phyloP scores from a whole-genome alignment of 2,329 filamentous ascomycete genomes.

The Intubia oerlemansii region DNA sequence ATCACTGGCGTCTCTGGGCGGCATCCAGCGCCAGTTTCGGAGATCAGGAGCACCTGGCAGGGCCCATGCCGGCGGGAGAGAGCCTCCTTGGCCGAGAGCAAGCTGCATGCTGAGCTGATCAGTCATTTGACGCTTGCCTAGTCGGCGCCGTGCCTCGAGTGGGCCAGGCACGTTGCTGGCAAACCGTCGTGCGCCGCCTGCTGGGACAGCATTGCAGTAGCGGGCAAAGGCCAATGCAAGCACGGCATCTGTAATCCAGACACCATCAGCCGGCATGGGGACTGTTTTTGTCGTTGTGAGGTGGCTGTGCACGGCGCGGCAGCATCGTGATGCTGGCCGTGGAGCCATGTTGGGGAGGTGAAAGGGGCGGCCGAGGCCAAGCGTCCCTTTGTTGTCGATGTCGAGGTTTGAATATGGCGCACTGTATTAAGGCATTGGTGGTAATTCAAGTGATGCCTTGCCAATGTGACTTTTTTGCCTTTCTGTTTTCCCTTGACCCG shows the following conservation, averaged over 20 bases:
- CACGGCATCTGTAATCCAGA: slow-evolving; percentile 39
- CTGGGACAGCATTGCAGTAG: slow-evolving; percentile 13
- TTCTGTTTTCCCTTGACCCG: too few species aligned
- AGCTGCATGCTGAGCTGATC: slow-evolving; percentile 22
- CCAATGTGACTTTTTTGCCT: too few species aligned
- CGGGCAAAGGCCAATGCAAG: slow-evolving; percentile 27
- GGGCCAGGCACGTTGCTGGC: slow-evolving; percentile 26
- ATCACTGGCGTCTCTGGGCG: slow-evolving; percentile 16
- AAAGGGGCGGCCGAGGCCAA: not conserved
- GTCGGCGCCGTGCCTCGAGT: slow-evolving; percentile 29
- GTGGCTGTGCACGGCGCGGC: slow-evolving; percentile 1
- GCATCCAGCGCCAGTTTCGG: slow-evolving; percentile 28
- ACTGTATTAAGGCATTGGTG: not conserved
- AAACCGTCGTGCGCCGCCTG: slow-evolving; percentile 9
- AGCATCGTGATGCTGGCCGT: slow-evolving; percentile 6
- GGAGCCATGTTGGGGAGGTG: slow-evolving; percentile 4
- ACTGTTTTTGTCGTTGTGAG: too few species aligned
- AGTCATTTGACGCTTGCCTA: slow-evolving; percentile 31
- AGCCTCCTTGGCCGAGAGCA: slow-evolving; percentile 1
- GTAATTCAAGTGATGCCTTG: not conserved
- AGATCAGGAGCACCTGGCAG: slow-evolving; percentile 22
- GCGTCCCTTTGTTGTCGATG: not conserved
- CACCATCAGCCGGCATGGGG: slow-evolving; percentile 14
- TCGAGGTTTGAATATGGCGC: not conserved
- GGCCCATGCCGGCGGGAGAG: slow-evolving; percentile 19